Evolutionary conservation across 2,329 filamentous ascomycete genomes (phyloP), one percentile per base, ranked within the genome.

Genomic region (Cladosporium halotolerans): DNA sequence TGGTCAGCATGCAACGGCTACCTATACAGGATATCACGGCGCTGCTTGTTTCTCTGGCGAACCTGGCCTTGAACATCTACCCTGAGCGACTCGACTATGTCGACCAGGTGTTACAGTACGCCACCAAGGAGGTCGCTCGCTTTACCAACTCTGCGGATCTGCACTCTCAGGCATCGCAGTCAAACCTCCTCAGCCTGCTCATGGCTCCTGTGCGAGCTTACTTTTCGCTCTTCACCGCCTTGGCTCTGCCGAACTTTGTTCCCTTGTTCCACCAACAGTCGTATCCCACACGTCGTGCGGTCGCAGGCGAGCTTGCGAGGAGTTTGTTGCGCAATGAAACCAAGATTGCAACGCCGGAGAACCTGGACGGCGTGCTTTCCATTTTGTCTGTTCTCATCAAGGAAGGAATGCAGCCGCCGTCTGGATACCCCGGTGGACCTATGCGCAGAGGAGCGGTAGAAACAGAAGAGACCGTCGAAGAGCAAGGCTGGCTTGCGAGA

Each of bases 391-490:
- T 99, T 0, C 76, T 99, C 34, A 93, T 99, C 68, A 93, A 90
- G 63, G 93, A 99, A 72, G 91, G 92, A 10, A 85, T 88, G 11
- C 91, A 95, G 64, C 70, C 74, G 51, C 83, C 88, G n/a, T 80
- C 83, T 44, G 89, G 89, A 31, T 96, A 96, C 63, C 85, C 91
- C 0, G 88, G 89, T 3, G 83, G 86, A 38, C 82, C 86, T 5
- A 73, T 77, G 11, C 88, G 92, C 65, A 79, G 89, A 58, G 84
- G 89, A 57, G 81, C 82, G 16, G 76, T 81, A 44, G 95, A 99
- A 75, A 97, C 93, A 0, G 93, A 99, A 57, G 95, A 99, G 74
- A 97, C 92, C 0, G 84, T 97, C 65, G 92, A 99, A 71, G 93
- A 99, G 73, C 93, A 99, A 76, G 93, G 93, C 48, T 96, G 90